These are phyloP conservation scores for Pneumocystis oryctolagi DNA, from an alignment of 1,139 yeast species.

Conservation along the genomic window DNA sequence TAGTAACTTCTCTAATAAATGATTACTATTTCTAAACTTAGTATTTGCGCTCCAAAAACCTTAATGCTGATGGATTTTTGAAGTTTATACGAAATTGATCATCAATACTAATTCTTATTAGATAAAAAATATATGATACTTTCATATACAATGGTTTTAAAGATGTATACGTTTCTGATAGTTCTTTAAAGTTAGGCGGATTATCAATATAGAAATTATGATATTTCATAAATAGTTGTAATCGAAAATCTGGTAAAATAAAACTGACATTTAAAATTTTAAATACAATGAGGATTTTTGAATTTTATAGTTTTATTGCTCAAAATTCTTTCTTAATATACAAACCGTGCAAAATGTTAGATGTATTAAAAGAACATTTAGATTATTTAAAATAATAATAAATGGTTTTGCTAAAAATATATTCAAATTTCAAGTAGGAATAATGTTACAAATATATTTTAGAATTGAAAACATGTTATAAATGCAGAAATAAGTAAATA, in stretches of 20 bases:
- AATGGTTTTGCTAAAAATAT: background rate
- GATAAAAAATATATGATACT: background rate
- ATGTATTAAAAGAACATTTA: background rate
- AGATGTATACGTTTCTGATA: slow-evolving; percentile 4
- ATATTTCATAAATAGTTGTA: background rate
- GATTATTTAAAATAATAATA: background rate
- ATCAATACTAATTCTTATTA: background rate
- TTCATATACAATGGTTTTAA: slow-evolving; percentile 2
- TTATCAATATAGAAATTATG: background rate
- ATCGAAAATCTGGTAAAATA: background rate
- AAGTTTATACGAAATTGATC: slow-evolving; percentile 13
- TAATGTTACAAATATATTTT: background rate
- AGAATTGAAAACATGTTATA: background rate
- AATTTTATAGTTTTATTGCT: background rate
- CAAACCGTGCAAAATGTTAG: background rate
- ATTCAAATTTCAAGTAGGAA: background rate
- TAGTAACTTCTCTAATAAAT: slow-evolving; percentile 12
- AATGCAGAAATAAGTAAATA: background rate
- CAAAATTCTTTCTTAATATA: background rate
- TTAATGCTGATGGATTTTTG: slow-evolving; percentile 13
- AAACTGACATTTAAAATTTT: background rate
- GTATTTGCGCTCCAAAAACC: slow-evolving; percentile 4
- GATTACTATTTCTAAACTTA: background rate
- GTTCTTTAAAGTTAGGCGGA: slow-evolving; percentile 6
- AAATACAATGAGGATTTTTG: background rate